These are phyloP conservation scores for Phytophthora meadii DNA, from an alignment of 352 stramenopile species.

Conservation along the genomic window DNA sequence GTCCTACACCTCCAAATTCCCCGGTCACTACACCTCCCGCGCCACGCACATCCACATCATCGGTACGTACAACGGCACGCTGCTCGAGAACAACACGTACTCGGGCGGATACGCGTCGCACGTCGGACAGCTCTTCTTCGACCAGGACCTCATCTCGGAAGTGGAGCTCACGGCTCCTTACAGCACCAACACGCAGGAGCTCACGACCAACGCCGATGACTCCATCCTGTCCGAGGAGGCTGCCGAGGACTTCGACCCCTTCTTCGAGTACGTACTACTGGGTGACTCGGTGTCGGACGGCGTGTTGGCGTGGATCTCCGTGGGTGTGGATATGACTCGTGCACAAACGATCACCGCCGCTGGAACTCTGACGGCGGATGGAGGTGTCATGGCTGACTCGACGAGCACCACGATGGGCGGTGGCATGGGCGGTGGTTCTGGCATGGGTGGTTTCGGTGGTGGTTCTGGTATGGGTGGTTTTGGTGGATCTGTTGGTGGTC, in stretches of 20 bases:
- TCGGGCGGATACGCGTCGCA: constrained; percentile 21
- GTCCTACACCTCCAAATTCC: constrained; percentile 35
- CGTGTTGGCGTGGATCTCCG: constrained; percentile 32
- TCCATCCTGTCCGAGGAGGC: constrained; percentile 37
- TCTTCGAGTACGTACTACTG: constrained; percentile 45
- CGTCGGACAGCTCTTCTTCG: constrained; percentile 34
- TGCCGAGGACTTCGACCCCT: constrained; percentile 36
- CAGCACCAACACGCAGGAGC: constrained; percentile 33
- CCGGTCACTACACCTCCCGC: constrained; percentile 22
- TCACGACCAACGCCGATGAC: constrained; percentile 38
- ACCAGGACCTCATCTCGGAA: constrained; percentile 31
- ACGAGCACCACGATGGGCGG: constrained; percentile 13
- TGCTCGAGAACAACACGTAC: constrained; percentile 27
- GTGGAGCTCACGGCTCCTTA: constrained; percentile 24
- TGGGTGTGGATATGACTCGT: constrained; percentile 24
- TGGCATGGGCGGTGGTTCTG: constrained; percentile 7
- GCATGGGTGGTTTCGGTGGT: constrained; percentile 21
- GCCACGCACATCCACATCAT: constrained; percentile 34
- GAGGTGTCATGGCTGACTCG: constrained; percentile 27
- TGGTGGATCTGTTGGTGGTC: constrained; percentile 20
- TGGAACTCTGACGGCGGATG: constrained; percentile 20
- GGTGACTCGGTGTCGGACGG: constrained; percentile 40
- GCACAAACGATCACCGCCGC: constrained; percentile 28
- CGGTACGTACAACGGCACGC: constrained; percentile 12
- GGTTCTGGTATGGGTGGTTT: constrained; percentile 17